Conservation (phyloP, 1,284 basidiomycete genomes). For the Hymenochaete sp. region DNA sequence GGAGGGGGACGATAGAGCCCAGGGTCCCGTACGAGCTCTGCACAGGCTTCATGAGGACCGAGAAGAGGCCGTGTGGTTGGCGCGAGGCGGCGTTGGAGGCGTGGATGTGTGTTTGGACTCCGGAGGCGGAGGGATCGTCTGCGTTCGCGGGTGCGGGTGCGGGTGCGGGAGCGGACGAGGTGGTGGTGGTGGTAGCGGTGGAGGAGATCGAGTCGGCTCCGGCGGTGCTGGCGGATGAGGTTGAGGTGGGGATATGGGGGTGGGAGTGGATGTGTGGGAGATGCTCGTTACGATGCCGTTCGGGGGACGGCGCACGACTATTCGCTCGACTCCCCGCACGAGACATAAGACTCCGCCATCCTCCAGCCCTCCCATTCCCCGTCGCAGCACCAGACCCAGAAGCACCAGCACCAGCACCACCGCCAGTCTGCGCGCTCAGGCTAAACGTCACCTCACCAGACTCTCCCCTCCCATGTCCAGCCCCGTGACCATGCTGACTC, state of each 20-base stretch:
- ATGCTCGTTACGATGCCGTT: constrained; percentile 25
- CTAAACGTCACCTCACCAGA: constrained; percentile 24
- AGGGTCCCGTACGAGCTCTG: too few relatives aligned
- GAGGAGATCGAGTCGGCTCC: too few relatives aligned
- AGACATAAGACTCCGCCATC: too few relatives aligned
- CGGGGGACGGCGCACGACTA: constrained; percentile 31
- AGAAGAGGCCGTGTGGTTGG: constrained; percentile 45
- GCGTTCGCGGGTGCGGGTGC: constrained; percentile 21
- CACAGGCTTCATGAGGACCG: constrained; percentile 56
- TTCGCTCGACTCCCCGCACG: constrained; percentile 29
- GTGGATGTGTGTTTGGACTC: constrained; percentile 44
- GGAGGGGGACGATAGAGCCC: constrained; percentile 29
- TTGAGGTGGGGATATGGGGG: constrained; percentile 28
- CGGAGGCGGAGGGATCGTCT: constrained; percentile 19
- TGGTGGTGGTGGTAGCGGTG: constrained; percentile 22
- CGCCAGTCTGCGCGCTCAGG: constrained; percentile 35
- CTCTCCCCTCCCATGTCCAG: constrained; percentile 21
- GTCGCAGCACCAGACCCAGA: too few relatives aligned
- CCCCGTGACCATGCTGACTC: constrained; percentile 28
- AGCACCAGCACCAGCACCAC: too few relatives aligned
- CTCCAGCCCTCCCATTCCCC: too few relatives aligned
- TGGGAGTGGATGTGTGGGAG: constrained; percentile 22
- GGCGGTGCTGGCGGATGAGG: constrained; percentile 19
- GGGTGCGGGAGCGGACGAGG: constrained; percentile 29
- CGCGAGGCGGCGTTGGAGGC: constrained; percentile 39